Percentiles rank a stretch among this genome's conserved stretches.
phyloP scores from a whole-genome alignment of 2,329 filamentous ascomycete genomes.

The Colletotrichum chlorophyti region DNA sequence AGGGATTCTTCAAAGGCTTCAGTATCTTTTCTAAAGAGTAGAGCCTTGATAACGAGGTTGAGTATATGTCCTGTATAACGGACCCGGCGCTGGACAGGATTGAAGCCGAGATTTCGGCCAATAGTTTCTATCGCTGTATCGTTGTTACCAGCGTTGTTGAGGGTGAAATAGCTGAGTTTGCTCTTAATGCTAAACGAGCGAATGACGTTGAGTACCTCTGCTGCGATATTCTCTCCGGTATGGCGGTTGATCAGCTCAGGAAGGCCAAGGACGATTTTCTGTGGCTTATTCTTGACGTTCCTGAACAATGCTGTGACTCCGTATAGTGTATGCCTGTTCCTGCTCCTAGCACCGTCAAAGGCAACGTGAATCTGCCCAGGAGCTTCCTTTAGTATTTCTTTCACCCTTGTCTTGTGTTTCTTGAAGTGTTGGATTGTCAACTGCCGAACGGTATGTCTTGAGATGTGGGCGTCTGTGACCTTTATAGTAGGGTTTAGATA shows the following conservation, averaged over 20 bases:
- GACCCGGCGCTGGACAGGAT: neutral
- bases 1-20: neutral
- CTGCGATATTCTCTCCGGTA: constrained; percentile 20
- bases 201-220: constrained; percentile 20
- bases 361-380: constrained; percentile 23
- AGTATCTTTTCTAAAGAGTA: neutral
- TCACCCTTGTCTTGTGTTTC: no score
- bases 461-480: no score
- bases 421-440: no score
- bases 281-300: constrained; percentile 5
- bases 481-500: no score
- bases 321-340: constrained; percentile 28
- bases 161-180: no score
- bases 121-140: no score
- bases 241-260: constrained; percentile 20
- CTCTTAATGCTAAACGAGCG: neutral
- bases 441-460: no score
- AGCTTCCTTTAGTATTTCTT: no score
- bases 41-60: no score
- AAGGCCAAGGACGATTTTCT: constrained; percentile 30
- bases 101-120: no score
- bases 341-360: constrained; percentile 27
- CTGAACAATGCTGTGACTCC: constrained; percentile 27
- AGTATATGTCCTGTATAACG: neutral
- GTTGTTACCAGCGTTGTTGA: no score